Conservation (phyloP, 768 basidiomycete genomes). For the Russula earlei region DNA sequence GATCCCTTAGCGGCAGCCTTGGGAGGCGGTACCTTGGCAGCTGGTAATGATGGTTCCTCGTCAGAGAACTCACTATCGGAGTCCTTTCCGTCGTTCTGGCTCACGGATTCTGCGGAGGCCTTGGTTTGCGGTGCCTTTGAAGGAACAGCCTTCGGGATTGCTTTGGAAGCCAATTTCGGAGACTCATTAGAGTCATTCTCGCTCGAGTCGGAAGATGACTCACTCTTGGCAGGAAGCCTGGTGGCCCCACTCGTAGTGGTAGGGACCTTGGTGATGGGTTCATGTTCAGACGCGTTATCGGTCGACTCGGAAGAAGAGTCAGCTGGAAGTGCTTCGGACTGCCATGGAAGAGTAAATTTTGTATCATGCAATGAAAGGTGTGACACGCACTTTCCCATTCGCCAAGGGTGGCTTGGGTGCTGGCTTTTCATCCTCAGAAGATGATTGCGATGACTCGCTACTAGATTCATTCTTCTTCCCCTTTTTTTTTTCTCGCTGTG, state of each 20-base stretch:
- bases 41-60: background rate
- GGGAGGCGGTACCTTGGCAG: conserved; percentile 2
- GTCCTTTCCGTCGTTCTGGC: background rate
- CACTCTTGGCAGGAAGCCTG: conserved; percentile 14
- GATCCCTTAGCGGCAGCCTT: conserved; percentile 6
- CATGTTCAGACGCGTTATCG: conserved; percentile 12
- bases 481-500: conserved; percentile 14
- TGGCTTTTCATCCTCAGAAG: conserved; percentile 32
- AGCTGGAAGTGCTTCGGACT: conserved; percentile 25
- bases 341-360: conserved; percentile 8
- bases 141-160: background rate
- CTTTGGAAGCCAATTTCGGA: background rate
- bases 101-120: background rate
- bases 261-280: background rate
- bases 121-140: background rate
- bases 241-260: background rate
- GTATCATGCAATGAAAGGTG: background rate
- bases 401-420: conserved; percentile 21
- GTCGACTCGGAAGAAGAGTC: conserved; percentile 20
- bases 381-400: conserved; percentile 8
- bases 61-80: conserved; percentile 11
- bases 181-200: conserved; percentile 12
- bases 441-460: conserved; percentile 27
- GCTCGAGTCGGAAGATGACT: conserved; percentile 18
- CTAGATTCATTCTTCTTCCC: conserved; percentile 21